Evolutionary conservation across 192 early-diverging fungal species (phyloP), one percentile per base, ranked within the genome.

Genomic region (Coemansia sp.): DNA sequence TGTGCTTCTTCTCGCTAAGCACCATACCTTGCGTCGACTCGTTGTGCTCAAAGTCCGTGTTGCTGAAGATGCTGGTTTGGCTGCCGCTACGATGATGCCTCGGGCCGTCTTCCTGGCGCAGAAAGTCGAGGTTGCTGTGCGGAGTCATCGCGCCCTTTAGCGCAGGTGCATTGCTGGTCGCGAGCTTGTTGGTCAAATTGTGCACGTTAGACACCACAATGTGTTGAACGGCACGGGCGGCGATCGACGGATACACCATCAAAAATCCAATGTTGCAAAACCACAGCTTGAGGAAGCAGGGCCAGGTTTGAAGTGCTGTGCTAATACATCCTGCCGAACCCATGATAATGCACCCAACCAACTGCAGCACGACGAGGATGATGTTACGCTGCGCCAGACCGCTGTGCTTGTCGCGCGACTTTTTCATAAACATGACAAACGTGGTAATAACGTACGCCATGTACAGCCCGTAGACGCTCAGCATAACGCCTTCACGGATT

Each of bases 241-340:
- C 64, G 1, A 80, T 53, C 3, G 77, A 36, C 2, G 68, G 43
- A 49, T 71, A 74, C 62, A 71, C 38, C 19, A 71, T 35, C 32
- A 68, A 35, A 38, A 68, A 80, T 0, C 77, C 69, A 40, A 74
- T 43, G 53, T 80, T 56, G 35, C 24, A 20, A 4, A 80, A 64
- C 77, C 77, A 80, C 56, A 80, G 49, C 51, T 63, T 65, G n/a
- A 80, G 49, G 40, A 80, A 80, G 22, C 72, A 70, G 29, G 77
- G 72, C 77, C 77, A 80, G 14, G 56, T 54, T 36, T 67, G 65
- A 12, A 80, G 29, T 1, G 65, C 59, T 2, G 77, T 80, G 29
- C 68, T 80, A 36, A 74, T 56, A 68, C 68, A 71, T 6, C 65
- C 73, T 5, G 56, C 59, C 0, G 59, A 42, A 14, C 68, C 73